These are phyloP conservation scores for Syzygium grande DNA, from an alignment of 345 rosid species.

Conservation along the genomic window DNA sequence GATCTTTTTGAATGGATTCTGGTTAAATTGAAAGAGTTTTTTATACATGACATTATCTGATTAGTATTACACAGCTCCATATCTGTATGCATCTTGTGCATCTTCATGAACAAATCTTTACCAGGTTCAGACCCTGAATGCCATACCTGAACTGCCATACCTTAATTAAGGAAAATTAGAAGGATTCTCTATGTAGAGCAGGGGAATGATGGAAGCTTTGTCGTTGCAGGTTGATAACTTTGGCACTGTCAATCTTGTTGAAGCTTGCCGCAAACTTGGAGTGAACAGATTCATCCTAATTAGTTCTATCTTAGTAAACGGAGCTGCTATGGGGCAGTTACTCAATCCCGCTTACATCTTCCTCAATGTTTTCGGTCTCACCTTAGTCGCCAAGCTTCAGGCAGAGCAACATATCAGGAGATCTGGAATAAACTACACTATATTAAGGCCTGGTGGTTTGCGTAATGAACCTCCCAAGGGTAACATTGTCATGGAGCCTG, in stretches of 20 bases:
- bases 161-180: background rate
- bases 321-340: conserved; percentile 96
- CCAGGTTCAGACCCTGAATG: background rate
- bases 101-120: background rate
- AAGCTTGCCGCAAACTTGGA: conserved; percentile 66
- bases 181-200: background rate
- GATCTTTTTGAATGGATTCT: background rate
- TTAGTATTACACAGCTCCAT: background rate
- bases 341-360: conserved; percentile 85
- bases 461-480: conserved; percentile 76
- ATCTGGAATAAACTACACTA: conserved; percentile 78
- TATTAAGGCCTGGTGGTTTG: conserved; percentile 81
- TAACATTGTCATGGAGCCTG: conserved; percentile 78
- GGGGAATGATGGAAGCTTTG: background rate
- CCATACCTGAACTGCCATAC: background rate
- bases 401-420: conserved; percentile 71
- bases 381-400: conserved; percentile 88
- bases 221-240: conserved; percentile 62
- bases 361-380: conserved; percentile 76
- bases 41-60: background rate
- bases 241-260: conserved; percentile 78
- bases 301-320: conserved; percentile 85
- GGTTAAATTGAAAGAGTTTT: background rate
- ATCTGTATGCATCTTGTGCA: background rate
- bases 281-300: conserved; percentile 63